These are phyloP conservation scores for Trichosanthes truncata DNA, from an alignment of 306 rosid genomes.

Conservation along the genomic window DNA sequence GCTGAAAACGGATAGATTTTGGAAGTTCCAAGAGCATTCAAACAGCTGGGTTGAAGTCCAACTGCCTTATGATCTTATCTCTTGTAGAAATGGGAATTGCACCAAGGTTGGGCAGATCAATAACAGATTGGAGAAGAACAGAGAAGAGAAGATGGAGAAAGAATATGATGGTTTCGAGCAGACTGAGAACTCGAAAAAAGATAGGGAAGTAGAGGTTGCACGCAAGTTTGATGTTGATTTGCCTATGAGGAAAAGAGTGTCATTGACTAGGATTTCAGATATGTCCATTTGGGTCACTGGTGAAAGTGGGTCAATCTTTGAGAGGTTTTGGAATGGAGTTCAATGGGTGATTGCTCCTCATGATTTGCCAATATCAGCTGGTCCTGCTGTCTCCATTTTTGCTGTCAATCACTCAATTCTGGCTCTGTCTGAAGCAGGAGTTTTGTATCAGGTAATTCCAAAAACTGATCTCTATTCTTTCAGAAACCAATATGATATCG, in stretches of 20 bases:
- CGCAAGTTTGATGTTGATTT: slow-evolving; percentile 22
- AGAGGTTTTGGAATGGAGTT: slow-evolving; percentile 96
- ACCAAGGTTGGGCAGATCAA: slow-evolving; percentile 27
- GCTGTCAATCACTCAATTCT: slow-evolving; percentile 57
- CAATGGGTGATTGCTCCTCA: slow-evolving; percentile 91
- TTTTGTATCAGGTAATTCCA: slow-evolving; percentile 54
- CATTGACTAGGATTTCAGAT: slow-evolving; percentile 69
- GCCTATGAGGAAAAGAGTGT: slow-evolving; percentile 60
- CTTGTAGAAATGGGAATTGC: slow-evolving; percentile 40
- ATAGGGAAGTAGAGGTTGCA: slow-evolving; percentile 12
- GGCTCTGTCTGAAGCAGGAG: slow-evolving; percentile 72
- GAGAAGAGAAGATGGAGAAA: slow-evolving; percentile 10
- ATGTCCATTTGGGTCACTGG: slow-evolving; percentile 80
- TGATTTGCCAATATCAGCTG: slow-evolving; percentile 57
- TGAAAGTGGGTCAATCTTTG: slow-evolving; percentile 81
- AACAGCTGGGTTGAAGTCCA: slow-evolving; percentile 73
- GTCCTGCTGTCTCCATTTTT: slow-evolving; percentile 52
- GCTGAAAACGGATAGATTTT: slow-evolving; percentile 72
- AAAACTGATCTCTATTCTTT: background rate
- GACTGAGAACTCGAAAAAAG: slow-evolving; percentile 15
- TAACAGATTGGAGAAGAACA: slow-evolving; percentile 3
- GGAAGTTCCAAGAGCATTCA: slow-evolving; percentile 63
- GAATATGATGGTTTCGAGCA: slow-evolving; percentile 24
- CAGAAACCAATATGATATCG: background rate
- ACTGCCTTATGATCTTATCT: slow-evolving; percentile 57